A percentile compares a stretch with the other conserved stretches of the same genome.
Evolutionary conservation across 805 yeast genomes (phyloP).

Genomic region (Diddensiella transvaalensis): DNA sequence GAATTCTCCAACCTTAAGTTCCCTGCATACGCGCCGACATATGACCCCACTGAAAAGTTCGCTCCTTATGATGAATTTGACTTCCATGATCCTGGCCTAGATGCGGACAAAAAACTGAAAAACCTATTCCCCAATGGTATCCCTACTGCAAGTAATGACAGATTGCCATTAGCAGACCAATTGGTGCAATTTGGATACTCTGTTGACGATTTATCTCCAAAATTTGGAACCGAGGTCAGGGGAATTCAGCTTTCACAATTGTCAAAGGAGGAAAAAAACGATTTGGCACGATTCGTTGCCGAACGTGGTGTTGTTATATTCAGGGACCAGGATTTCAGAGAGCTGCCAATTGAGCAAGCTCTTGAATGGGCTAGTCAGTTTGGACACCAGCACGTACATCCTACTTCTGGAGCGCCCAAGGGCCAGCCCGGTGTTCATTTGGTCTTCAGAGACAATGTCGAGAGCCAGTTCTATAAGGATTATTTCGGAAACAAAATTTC

Average conservation of each 20-base stretch:
- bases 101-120: constrained; percentile 57
- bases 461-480: neutral
- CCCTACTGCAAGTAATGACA: constrained; percentile 13
- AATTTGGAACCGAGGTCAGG: constrained; percentile 50
- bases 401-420: constrained; percentile 67
- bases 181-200: constrained; percentile 26
- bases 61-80: constrained; percentile 53
- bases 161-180: constrained; percentile 13
- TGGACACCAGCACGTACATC: constrained; percentile 71
- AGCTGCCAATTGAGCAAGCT: constrained; percentile 31
- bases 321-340: constrained; percentile 48
- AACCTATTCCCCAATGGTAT: constrained; percentile 43
- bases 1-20: constrained; percentile 27
- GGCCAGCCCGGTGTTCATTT: constrained; percentile 58
- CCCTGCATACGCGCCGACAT: constrained; percentile 64
- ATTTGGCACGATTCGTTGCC: constrained; percentile 45
- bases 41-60: constrained; percentile 57
- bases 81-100: constrained; percentile 58
- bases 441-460: constrained; percentile 47
- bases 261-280: constrained; percentile 43
- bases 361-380: constrained; percentile 56
- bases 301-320: constrained; percentile 51
- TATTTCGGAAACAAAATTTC: constrained; percentile 11
- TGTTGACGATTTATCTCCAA: constrained; percentile 52
- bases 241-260: constrained; percentile 45